phyloP scores from a whole-genome alignment of 208 protist genomes.

The Sergeia podlipaevii region DNA sequence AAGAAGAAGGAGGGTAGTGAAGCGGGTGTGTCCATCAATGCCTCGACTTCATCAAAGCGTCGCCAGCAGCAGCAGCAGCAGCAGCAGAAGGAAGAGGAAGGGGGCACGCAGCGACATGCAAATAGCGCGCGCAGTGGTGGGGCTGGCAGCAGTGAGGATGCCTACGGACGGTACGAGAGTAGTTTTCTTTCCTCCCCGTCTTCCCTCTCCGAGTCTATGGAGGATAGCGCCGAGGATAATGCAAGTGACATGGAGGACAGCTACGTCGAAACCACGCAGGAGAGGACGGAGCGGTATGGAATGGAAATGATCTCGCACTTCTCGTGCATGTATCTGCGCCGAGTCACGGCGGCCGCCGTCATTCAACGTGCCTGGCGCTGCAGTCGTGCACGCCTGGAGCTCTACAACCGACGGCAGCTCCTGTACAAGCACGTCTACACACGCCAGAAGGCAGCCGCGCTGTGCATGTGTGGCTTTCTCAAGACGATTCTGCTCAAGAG shows the following conservation, averaged over 20 bases:
- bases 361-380: constrained; percentile 71
- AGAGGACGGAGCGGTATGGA: constrained; percentile 54
- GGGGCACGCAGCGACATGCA: not conserved
- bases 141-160: not conserved
- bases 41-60: not conserved
- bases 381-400: constrained; percentile 30
- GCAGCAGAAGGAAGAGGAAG: not conserved
- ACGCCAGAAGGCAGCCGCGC: constrained; percentile 56
- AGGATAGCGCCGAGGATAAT: constrained; percentile 12
- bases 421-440: constrained; percentile 57
- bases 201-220: not conserved
- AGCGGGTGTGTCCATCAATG: not conserved
- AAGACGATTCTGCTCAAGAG: constrained; percentile 24
- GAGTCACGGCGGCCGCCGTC: constrained; percentile 27
- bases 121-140: not conserved
- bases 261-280: constrained; percentile 51
- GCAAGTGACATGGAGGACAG: constrained; percentile 33
- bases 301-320: constrained; percentile 52
- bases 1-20: constrained; percentile 5
- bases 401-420: constrained; percentile 50
- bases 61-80: constrained; percentile 2
- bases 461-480: constrained; percentile 52
- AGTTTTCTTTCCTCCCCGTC: not conserved
- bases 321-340: constrained; percentile 23
- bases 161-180: not conserved